Evolutionary conservation across 2,329 filamentous ascomycete species (phyloP).

Genomic region (Penicillium sp.): DNA sequence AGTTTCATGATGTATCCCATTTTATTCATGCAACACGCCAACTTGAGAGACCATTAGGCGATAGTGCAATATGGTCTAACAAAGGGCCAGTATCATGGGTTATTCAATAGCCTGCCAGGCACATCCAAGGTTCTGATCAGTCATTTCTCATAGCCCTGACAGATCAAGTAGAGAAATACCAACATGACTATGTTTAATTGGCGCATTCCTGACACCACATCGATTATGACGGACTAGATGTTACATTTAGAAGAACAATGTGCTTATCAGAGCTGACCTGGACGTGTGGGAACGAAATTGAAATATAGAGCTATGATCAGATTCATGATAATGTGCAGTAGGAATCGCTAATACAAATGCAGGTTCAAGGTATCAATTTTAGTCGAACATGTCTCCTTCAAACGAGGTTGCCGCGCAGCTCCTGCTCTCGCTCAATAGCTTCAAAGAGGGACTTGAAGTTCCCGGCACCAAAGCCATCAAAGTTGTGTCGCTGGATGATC

Average conservation of each 20-base stretch:
- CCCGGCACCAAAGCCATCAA: conserved; percentile 86
- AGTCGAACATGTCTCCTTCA: conserved; percentile 12
- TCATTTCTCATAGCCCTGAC: too few species aligned
- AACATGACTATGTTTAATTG: too few species aligned
- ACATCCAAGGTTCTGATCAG: too few species aligned
- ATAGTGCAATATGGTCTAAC: too few species aligned
- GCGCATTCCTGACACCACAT: too few species aligned
- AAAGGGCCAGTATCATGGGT: too few species aligned
- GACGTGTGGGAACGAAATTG: not conserved
- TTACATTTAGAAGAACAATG: not conserved
- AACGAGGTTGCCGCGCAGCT: conserved; percentile 70
- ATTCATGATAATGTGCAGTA: not conserved
- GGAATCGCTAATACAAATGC: not conserved
- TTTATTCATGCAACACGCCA: too few species aligned
- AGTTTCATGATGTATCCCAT: too few species aligned
- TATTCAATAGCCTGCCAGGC: too few species aligned
- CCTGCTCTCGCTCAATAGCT: conserved; percentile 92
- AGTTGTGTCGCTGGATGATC: conserved; percentile 89
- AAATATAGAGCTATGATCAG: not conserved
- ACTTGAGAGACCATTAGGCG: too few species aligned
- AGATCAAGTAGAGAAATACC: too few species aligned
- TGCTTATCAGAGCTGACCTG: too few species aligned
- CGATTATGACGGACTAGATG: not conserved
- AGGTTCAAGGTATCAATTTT: not conserved
- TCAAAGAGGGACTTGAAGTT: conserved; percentile 96